phyloP scores from a whole-genome alignment of 2,329 filamentous ascomycete species.

The Cercospora sp. region DNA sequence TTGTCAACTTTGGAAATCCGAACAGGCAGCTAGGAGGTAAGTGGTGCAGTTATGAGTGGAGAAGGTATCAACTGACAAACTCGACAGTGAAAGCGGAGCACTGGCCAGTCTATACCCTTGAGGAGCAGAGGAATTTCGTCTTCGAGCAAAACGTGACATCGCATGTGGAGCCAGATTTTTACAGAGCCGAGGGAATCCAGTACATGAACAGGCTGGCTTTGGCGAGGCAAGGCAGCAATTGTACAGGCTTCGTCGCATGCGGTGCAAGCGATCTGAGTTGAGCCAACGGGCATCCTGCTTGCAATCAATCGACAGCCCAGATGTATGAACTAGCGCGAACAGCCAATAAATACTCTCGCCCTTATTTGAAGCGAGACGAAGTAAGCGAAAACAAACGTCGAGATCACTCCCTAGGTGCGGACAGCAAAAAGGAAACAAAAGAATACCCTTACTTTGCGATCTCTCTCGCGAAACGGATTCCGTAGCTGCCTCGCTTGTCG shows the following conservation, averaged over 20 bases:
- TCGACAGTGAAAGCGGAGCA: constrained; percentile 25
- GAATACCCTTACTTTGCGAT: too few relatives aligned
- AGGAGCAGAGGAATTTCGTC: constrained; percentile 49
- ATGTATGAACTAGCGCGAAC: neutral
- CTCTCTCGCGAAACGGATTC: too few relatives aligned
- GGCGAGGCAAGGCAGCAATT: constrained; percentile 28
- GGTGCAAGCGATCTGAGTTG: constrained; percentile 17
- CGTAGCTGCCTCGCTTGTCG: too few relatives aligned
- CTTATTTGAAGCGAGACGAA: neutral
- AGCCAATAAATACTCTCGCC: neutral
- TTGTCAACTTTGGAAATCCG: constrained; percentile 51
- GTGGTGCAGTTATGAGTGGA: neutral
- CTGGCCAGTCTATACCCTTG: constrained; percentile 50
- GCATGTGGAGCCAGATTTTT: constrained; percentile 46
- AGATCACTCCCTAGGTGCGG: neutral
- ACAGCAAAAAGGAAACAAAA: too few relatives aligned
- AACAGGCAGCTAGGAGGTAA: constrained; percentile 33
- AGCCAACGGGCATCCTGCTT: neutral
- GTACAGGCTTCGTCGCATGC: constrained; percentile 28
- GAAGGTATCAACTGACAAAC: constrained; percentile 9
- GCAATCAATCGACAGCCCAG: neutral
- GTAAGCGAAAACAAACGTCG: neutral
- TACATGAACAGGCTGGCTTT: constrained; percentile 36
- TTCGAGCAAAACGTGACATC: constrained; percentile 50
- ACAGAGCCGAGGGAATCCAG: constrained; percentile 46